Conservation (phyloP, 2,329 filamentous ascomycete species). For the Arthrobotrys sphaeroides region DNA sequence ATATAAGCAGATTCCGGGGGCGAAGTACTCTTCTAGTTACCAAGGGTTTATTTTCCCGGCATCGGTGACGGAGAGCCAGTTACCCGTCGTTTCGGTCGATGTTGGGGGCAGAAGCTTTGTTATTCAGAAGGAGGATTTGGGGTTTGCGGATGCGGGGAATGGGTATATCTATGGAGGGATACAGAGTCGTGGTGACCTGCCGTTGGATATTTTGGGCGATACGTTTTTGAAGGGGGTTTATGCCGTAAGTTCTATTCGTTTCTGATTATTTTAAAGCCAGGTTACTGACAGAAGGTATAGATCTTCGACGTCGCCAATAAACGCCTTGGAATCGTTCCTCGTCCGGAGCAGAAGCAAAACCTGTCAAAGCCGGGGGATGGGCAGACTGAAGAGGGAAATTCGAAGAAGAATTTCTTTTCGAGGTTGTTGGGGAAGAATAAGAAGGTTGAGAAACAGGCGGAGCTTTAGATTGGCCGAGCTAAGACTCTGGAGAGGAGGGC, state of each 20-base stretch:
- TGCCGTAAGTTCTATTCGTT: conserved; percentile 63
- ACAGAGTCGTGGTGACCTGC: conserved; percentile 69
- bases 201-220: conserved; percentile 73
- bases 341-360: conserved; percentile 61
- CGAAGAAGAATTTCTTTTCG: conserved; percentile 6
- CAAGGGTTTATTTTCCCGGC: conserved; percentile 74
- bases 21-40: conserved; percentile 67
- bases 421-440: conserved; percentile 42
- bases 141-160: conserved; percentile 68
- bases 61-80: conserved; percentile 64
- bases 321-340: conserved; percentile 70
- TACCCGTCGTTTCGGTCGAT: conserved; percentile 72
- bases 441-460: conserved; percentile 42
- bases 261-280: too few species aligned
- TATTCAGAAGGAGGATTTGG: conserved; percentile 72
- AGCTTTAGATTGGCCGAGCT: conserved; percentile 40
- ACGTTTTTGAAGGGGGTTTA: conserved; percentile 73
- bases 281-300: too few species aligned
- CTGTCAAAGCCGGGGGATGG: conserved; percentile 22
- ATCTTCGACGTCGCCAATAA: conserved; percentile 72
- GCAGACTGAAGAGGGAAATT: conserved; percentile 3
- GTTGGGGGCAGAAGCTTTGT: conserved; percentile 71
- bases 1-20: conserved; percentile 72
- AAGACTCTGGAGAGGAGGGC: conserved; percentile 27
- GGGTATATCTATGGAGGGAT: conserved; percentile 72